phyloP scores from a whole-genome alignment of 2,329 filamentous ascomycete species.

The Ceratocystis variospora region DNA sequence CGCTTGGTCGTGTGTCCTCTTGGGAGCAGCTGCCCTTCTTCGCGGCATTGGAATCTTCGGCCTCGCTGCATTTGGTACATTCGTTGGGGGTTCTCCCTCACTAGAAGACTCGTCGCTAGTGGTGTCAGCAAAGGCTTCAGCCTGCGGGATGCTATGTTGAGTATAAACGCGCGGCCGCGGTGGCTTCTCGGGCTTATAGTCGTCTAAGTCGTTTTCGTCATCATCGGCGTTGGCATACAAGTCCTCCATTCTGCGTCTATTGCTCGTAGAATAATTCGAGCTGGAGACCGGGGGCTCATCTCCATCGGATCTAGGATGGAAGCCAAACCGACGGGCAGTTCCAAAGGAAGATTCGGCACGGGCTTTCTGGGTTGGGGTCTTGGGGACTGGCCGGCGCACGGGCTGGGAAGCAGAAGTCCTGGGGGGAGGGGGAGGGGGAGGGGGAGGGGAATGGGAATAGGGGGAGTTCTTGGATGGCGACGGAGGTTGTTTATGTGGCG shows the following conservation, averaged over 20 bases:
- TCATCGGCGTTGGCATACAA: slow-evolving; percentile 8
- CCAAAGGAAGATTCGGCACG: slow-evolving; percentile 44
- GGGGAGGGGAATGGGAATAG: slow-evolving; percentile 23
- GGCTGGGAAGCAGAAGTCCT: slow-evolving; percentile 25
- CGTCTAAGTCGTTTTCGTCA: slow-evolving; percentile 2
- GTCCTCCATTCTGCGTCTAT: slow-evolving; percentile 11
- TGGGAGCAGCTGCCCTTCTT: slow-evolving; percentile 4
- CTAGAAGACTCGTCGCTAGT: slow-evolving; percentile 16
- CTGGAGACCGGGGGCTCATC: slow-evolving; percentile 41
- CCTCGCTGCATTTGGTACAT: background rate
- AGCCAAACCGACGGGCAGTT: slow-evolving; percentile 30
- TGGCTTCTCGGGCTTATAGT: slow-evolving; percentile 11
- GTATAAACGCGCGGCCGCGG: background rate
- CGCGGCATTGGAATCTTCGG: slow-evolving; percentile 10
- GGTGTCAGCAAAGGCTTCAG: slow-evolving; percentile 15
- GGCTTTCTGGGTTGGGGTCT: slow-evolving; percentile 39
- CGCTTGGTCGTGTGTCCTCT: background rate
- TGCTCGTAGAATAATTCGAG: slow-evolving; percentile 37
- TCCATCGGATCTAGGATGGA: slow-evolving; percentile 37
- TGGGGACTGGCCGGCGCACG: slow-evolving; percentile 31
- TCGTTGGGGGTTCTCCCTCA: background rate
- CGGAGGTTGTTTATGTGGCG: slow-evolving; percentile 13
- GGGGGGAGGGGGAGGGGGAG: slow-evolving; percentile 23
- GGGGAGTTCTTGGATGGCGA: slow-evolving; percentile 22
- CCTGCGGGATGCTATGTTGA: slow-evolving; percentile 10